Percentiles rank a stretch among this genome's conserved stretches.
Conservation (phyloP, 2,329 filamentous ascomycete genomes). For the Decorospora gaudefroyi region DNA sequence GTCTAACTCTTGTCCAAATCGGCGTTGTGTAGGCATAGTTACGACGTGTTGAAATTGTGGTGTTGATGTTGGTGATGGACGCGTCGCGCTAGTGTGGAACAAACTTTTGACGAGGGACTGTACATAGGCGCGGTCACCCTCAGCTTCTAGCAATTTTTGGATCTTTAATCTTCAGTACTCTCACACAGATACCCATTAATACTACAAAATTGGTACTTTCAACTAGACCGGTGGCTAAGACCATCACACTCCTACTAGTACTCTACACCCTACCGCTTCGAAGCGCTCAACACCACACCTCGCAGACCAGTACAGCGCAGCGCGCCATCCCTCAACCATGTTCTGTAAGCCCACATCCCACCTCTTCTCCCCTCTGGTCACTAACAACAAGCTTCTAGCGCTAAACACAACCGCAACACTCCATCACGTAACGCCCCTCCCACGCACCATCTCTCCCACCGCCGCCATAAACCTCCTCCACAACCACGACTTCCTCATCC, state of each 20-base stretch:
- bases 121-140: too few species aligned
- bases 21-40: not conserved
- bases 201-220: too few species aligned
- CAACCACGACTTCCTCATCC: slow-evolving; percentile 46
- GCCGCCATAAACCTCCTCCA: slow-evolving; percentile 34
- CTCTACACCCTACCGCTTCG: not conserved
- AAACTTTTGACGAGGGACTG: not conserved
- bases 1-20: not conserved
- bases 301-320: too few species aligned
- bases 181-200: too few species aligned
- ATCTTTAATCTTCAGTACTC: too few species aligned
- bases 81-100: not conserved
- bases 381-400: slow-evolving; percentile 25
- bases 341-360: slow-evolving; percentile 30
- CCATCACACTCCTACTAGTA: too few species aligned
- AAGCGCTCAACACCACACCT: not conserved
- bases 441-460: slow-evolving; percentile 26
- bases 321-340: slow-evolving; percentile 24
- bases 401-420: slow-evolving; percentile 41
- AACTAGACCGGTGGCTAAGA: too few species aligned
- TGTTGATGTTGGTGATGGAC: not conserved
- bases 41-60: not conserved
- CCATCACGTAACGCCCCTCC: slow-evolving; percentile 43
- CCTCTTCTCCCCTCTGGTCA: not conserved
- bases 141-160: too few species aligned